These are phyloP conservation scores for Backusella mclennaniae DNA, from an alignment of 192 early-diverging fungal species.

Conservation along the genomic window DNA sequence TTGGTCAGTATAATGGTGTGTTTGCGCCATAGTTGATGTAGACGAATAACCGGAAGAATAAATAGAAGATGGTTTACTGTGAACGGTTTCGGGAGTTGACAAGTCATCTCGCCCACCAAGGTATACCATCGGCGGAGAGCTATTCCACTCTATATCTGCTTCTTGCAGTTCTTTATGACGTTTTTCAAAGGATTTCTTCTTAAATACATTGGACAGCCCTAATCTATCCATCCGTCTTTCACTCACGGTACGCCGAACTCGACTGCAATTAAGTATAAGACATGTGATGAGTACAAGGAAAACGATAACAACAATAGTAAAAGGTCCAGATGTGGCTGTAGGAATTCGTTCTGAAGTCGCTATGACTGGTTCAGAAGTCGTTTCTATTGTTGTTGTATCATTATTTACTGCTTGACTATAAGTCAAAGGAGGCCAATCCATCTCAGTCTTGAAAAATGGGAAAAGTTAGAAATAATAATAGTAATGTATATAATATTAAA, in stretches of 20 bases:
- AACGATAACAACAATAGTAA: neutral
- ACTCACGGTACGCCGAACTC: neutral
- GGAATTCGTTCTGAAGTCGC: conserved; percentile 1
- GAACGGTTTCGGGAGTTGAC: neutral
- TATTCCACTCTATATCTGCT: conserved; percentile 4
- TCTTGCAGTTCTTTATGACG: conserved; percentile 13
- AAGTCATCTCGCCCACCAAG: neutral
- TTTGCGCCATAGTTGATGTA: neutral
- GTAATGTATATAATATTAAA: neutral
- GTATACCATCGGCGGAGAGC: neutral
- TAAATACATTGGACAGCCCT: neutral
- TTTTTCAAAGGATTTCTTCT: conserved; percentile 4
- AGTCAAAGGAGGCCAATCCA: conserved; percentile 6
- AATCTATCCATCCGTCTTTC: conserved; percentile 9
- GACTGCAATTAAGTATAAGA: conserved; percentile 7
- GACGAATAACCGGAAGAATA: conserved; percentile 7
- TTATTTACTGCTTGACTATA: neutral
- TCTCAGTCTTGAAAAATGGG: neutral
- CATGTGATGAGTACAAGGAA: conserved; percentile 11
- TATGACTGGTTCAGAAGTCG: neutral
- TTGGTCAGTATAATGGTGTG: neutral
- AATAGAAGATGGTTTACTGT: neutral
- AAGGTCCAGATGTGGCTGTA: neutral
- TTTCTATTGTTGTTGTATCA: neutral
- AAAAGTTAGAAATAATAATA: neutral